Evolutionary conservation across 2,329 filamentous ascomycete genomes (phyloP), one percentile per base, ranked within the genome.

Genomic region (Aspergillus vadensis): DNA sequence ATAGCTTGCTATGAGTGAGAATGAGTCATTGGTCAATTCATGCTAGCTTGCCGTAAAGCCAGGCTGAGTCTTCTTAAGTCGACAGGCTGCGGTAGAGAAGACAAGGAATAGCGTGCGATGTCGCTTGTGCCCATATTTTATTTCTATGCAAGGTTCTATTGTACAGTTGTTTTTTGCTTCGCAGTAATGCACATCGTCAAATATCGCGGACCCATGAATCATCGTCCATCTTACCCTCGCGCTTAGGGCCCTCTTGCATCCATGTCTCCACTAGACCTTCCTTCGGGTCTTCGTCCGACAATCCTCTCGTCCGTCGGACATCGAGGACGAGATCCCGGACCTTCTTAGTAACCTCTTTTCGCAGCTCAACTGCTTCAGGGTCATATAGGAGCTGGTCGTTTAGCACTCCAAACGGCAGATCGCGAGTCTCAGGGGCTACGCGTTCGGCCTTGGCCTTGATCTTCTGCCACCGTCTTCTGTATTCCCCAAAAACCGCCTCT

Each of bases 261-360:
- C 91, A 98, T 1, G 92, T 97, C 76, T 94, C 91, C 0, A 90
- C 91, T 27, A 93, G 77, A 8, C 87, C 89, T 51, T 88, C 84
- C 66, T 90, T 88, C 0, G 90, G 88, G 67, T 96, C 91, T 67
- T 96, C 89, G 61, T 96, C 92, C 0, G 90, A 85, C 63, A 90
- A 86, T 1, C 92, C 93, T 60, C 90, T 79, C 48, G 83, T 83
- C 65, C 86, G 82, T 63, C 94, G 84, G 21, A 98, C 83, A 69
- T 91, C 91, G 55, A 94, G 77, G 2, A 99, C 89, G 73, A 96
- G 90, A 58, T 90, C 84, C 52, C 95, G 84, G 36, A 98, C 86
- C 61, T 88, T 84, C 74, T 83, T 83, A 2, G 94, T 92, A 52
- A 94, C 91, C 75, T 97, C 91, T 57, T 90, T 87, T 60, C 95